phyloP scores from a whole-genome alignment of 371 early-diverging fungal species.

The Saksenaea vasiformis region DNA sequence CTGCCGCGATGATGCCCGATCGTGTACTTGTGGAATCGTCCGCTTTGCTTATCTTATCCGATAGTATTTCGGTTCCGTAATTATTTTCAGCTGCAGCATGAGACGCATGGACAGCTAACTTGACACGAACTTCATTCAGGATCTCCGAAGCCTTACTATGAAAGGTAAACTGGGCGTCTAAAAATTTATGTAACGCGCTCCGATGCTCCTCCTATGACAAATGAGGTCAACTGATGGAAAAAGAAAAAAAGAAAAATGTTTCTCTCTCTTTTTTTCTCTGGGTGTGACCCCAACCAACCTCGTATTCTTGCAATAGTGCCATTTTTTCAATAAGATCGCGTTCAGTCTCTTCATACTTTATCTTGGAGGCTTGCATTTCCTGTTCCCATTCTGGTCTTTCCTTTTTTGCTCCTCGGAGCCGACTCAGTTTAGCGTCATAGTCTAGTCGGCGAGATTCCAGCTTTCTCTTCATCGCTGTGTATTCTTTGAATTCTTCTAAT shows the following conservation, averaged over 20 bases:
- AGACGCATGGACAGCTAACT: background rate
- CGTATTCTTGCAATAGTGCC: conserved; percentile 67
- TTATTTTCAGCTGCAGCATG: background rate
- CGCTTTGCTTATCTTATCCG: background rate
- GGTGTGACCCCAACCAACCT: conserved; percentile 45
- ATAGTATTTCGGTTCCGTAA: background rate
- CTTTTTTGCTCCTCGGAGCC: conserved; percentile 86
- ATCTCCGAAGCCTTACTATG: conserved; percentile 48
- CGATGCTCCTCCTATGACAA: conserved; percentile 54
- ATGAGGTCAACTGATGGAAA: background rate
- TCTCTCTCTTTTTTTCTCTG: background rate
- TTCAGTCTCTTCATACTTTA: conserved; percentile 90
- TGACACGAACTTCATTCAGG: conserved; percentile 26
- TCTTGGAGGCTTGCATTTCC: conserved; percentile 84
- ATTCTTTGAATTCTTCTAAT: conserved; percentile 64
- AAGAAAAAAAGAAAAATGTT: conserved; percentile 6
- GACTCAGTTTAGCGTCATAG: conserved; percentile 88
- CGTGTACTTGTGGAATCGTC: background rate
- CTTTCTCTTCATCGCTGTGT: conserved; percentile 73
- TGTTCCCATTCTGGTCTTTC: conserved; percentile 90
- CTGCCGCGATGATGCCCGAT: background rate
- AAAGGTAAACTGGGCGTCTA: conserved; percentile 62
- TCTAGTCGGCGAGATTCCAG: conserved; percentile 88
- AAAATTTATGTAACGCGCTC: conserved; percentile 50
- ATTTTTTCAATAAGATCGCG: conserved; percentile 68